phyloP scores from a whole-genome alignment of 2,329 filamentous ascomycete genomes.

The Dactylella cylindrospora region DNA sequence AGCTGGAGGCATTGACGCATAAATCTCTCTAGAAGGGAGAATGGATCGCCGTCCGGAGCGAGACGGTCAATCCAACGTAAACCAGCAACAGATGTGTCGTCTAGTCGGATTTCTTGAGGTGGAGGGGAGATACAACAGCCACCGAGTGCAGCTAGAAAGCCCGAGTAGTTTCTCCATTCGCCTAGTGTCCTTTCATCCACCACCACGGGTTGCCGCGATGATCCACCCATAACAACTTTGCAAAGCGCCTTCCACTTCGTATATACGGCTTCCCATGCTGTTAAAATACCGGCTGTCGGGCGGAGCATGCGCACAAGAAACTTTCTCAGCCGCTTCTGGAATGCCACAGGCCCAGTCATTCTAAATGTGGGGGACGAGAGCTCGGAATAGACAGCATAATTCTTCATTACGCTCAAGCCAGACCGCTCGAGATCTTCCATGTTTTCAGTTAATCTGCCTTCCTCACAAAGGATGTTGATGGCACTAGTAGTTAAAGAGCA shows the following conservation, averaged over 20 bases:
- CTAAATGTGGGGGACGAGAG: slow-evolving; percentile 66
- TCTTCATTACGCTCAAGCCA: slow-evolving; percentile 61
- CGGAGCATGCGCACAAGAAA: slow-evolving; percentile 63
- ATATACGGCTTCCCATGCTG: slow-evolving; percentile 68
- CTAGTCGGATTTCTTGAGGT: slow-evolving; percentile 53
- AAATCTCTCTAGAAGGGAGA: slow-evolving; percentile 63
- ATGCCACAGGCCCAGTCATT: slow-evolving; percentile 69
- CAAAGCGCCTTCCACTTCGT: slow-evolving; percentile 66
- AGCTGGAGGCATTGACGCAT: slow-evolving; percentile 66
- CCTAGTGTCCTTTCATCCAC: slow-evolving; percentile 61
- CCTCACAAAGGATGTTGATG: slow-evolving; percentile 64
- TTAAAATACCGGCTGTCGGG: slow-evolving; percentile 67
- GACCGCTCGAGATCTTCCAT: slow-evolving; percentile 58
- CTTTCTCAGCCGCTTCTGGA: slow-evolving; percentile 66
- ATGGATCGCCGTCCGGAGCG: slow-evolving; percentile 62
- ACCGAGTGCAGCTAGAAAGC: slow-evolving; percentile 67
- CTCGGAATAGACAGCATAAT: slow-evolving; percentile 63
- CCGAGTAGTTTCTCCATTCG: slow-evolving; percentile 70
- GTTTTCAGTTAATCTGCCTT: slow-evolving; percentile 61
- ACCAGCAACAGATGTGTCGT: slow-evolving; percentile 61
- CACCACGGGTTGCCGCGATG: slow-evolving; percentile 51
- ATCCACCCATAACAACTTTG: slow-evolving; percentile 57
- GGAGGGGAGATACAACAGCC: slow-evolving; percentile 65
- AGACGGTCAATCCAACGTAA: slow-evolving; percentile 67
- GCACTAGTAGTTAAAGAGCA: slow-evolving; percentile 66